Percentiles rank a stretch among this genome's conserved stretches.
Conservation (phyloP, 495 filamentous ascomycete species). For the Penicillium herquei region DNA sequence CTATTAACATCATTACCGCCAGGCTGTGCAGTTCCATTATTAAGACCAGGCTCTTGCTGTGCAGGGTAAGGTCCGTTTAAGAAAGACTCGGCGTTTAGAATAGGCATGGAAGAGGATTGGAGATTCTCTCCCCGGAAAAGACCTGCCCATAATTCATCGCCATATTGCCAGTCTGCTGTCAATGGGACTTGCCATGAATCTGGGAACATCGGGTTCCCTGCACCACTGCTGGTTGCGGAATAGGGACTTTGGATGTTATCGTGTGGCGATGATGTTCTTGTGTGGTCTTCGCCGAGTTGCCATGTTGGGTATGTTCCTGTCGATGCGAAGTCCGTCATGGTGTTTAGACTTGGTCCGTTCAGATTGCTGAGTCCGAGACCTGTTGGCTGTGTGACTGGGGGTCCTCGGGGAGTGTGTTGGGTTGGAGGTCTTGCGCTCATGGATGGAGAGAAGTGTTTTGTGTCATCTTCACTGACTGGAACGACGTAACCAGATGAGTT, state of each 20-base stretch:
- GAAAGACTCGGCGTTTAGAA: conserved; percentile 23
- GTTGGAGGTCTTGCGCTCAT: conserved; percentile 7
- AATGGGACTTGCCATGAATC: conserved; percentile 41
- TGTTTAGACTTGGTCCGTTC: background rate
- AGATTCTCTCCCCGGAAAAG: conserved; percentile 23
- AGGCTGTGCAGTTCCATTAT: too few species aligned
- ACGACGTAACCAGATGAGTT: conserved; percentile 44
- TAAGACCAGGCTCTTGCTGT: background rate
- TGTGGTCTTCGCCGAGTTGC: conserved; percentile 14
- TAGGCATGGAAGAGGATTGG: conserved; percentile 11
- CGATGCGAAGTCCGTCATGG: background rate
- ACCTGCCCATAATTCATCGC: conserved; percentile 28
- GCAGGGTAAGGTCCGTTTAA: conserved; percentile 3
- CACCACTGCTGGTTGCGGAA: conserved; percentile 19
- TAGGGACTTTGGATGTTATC: conserved; percentile 24
- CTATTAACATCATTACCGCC: background rate
- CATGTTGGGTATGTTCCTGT: conserved; percentile 2
- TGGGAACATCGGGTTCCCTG: conserved; percentile 21
- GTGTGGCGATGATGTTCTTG: conserved; percentile 11
- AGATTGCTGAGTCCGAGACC: conserved; percentile 8
- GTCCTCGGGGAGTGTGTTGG: background rate
- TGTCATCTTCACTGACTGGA: conserved; percentile 25
- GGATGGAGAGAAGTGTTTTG: conserved; percentile 4
- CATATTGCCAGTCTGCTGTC: conserved; percentile 38
- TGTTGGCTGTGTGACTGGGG: background rate